Conservation (phyloP, 176 grass and related monocot species). For the Aegilops bicornis region DNA sequence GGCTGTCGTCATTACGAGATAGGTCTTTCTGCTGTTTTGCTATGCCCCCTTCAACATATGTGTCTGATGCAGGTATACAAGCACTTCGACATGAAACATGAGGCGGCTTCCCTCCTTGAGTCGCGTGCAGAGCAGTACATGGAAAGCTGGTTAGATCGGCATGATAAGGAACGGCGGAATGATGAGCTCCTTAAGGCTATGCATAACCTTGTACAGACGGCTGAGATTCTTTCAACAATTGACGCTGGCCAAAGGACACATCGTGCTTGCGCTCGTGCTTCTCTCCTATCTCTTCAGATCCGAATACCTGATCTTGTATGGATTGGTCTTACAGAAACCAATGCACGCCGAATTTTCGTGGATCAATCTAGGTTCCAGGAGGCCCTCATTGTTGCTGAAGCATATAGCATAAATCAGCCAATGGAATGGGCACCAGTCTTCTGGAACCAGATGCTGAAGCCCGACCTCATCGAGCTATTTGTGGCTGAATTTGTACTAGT, state of each 20-base stretch:
- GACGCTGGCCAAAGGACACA: slow-evolving; percentile 87
- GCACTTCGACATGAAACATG: slow-evolving; percentile 98
- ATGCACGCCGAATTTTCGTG: slow-evolving; percentile 63
- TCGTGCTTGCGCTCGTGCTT: slow-evolving; percentile 68
- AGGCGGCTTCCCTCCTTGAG: slow-evolving; percentile 82
- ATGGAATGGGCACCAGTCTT: slow-evolving; percentile 90
- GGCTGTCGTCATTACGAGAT: slow-evolving; percentile 1
- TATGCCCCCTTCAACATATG: background rate
- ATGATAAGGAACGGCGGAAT: slow-evolving; percentile 71
- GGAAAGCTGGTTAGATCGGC: slow-evolving; percentile 60
- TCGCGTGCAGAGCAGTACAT: slow-evolving; percentile 78
- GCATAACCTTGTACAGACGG: slow-evolving; percentile 76
- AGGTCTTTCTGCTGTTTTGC: slow-evolving; percentile 1
- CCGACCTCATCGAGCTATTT: slow-evolving; percentile 84
- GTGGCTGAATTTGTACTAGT: slow-evolving; percentile 84
- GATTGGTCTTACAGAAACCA: slow-evolving; percentile 83
- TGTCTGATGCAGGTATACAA: slow-evolving; percentile 69
- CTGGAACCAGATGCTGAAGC: slow-evolving; percentile 88
- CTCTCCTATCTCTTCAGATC: slow-evolving; percentile 88
- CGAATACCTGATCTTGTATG: slow-evolving; percentile 86
- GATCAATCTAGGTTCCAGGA: slow-evolving; percentile 97
- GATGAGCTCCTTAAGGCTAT: slow-evolving; percentile 84
- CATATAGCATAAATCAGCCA: slow-evolving; percentile 85
- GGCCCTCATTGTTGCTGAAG: slow-evolving; percentile 91
- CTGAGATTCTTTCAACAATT: slow-evolving; percentile 86